Evolutionary conservation across 495 filamentous ascomycete species (phyloP).

Genomic region (Podospora anserina): DNA sequence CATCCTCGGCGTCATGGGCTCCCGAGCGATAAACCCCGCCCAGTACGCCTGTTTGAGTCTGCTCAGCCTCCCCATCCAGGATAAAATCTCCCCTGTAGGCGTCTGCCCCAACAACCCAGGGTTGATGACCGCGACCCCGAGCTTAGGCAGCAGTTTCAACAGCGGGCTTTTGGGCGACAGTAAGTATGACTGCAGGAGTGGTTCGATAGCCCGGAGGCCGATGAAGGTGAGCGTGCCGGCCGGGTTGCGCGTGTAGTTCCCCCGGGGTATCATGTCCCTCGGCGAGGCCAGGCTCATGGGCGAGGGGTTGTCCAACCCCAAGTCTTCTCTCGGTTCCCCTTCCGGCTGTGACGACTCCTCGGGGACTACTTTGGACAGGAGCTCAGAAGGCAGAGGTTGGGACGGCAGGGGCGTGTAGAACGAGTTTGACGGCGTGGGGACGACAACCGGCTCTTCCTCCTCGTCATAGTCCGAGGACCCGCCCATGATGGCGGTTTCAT

Average conservation of each 20-base stretch:
- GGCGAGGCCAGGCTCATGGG: neutral
- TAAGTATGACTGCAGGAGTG: constrained; percentile 56
- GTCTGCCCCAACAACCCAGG: constrained; percentile 17
- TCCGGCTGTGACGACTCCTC: too few relatives aligned
- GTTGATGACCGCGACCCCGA: constrained; percentile 19
- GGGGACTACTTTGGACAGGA: neutral
- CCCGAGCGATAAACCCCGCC: constrained; percentile 37
- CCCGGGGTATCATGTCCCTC: constrained; percentile 34
- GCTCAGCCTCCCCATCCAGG: constrained; percentile 49
- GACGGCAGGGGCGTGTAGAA: neutral
- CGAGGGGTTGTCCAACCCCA: too few relatives aligned
- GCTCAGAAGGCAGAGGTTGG: neutral
- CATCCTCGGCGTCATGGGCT: constrained; percentile 40
- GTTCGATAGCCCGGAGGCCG: constrained; percentile 54
- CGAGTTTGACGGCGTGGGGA: neutral
- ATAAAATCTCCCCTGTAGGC: constrained; percentile 30
- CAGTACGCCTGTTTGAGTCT: constrained; percentile 53
- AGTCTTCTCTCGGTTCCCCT: neutral
- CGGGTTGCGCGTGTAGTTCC: constrained; percentile 42
- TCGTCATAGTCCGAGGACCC: neutral
- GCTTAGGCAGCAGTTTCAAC: constrained; percentile 22
- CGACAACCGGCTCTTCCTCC: neutral
- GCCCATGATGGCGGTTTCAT: neutral
- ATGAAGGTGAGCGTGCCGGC: constrained; percentile 54
- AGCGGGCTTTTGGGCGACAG: constrained; percentile 26